A percentile compares a stretch with the other conserved stretches of the same genome.
Conservation (phyloP, 2,329 filamentous ascomycete species). For the Trichoderma sp. region DNA sequence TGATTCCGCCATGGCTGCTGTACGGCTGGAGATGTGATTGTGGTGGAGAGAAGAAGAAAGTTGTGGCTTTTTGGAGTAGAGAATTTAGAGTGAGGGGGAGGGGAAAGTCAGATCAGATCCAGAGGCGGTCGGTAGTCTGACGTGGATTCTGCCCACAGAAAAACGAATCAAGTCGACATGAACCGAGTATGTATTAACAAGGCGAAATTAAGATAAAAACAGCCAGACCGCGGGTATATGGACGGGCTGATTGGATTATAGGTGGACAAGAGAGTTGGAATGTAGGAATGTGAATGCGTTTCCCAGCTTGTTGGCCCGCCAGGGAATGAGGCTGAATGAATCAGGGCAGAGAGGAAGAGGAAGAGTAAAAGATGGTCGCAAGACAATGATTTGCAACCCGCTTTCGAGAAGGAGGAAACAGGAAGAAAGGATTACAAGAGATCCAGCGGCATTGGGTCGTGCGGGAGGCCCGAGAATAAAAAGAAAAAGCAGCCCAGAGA, state of each 20-base stretch:
- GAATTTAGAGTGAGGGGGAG: not conserved
- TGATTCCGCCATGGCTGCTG: constrained; percentile 46
- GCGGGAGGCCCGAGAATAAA: not conserved
- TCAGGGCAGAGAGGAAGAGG: not conserved
- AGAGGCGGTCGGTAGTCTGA: not conserved
- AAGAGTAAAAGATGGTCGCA: not conserved
- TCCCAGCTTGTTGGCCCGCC: constrained; percentile 18
- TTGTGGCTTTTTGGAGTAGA: not conserved
- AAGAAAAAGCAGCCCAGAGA: not conserved
- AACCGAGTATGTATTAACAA: not conserved
- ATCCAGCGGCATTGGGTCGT: not conserved
- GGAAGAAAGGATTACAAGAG: not conserved
- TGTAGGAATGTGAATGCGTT: not conserved
- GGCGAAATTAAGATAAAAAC: not conserved
- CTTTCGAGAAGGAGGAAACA: not conserved
- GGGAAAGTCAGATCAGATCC: not conserved
- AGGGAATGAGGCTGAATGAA: constrained; percentile 17
- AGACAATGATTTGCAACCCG: not conserved
- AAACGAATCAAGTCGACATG: constrained; percentile 2
- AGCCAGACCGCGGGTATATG: not conserved
- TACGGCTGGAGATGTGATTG: not conserved
- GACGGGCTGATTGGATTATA: not conserved
- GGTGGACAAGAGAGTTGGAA: not conserved
- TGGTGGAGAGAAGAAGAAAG: not conserved
- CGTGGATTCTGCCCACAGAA: not conserved